Percentiles rank a stretch among this genome's conserved stretches.
Conservation (phyloP, 768 basidiomycete genomes). For the Rhizopogon roseolus region DNA sequence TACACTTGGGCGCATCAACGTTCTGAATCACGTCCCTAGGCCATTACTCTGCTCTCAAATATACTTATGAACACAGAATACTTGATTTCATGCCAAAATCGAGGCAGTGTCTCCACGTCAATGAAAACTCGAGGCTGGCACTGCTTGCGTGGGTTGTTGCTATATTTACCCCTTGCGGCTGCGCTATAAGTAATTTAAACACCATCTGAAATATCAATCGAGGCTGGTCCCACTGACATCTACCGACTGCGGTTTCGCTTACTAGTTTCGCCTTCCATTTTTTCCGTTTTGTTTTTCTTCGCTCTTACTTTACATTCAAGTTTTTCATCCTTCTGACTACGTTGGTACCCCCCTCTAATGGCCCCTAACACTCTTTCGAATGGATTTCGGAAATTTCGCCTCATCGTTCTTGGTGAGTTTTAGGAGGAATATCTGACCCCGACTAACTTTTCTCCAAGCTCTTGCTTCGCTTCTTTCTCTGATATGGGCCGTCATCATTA, state of each 20-base stretch:
- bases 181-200: not conserved
- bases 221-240: constrained; percentile 6
- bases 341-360: constrained; percentile 11
- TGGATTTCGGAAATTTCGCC: constrained; percentile 29
- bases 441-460: constrained; percentile 14
- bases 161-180: constrained; percentile 3
- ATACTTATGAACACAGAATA: no score
- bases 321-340: constrained; percentile 1
- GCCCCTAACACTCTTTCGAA: constrained; percentile 22
- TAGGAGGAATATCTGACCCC: no score
- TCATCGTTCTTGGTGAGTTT: constrained; percentile 30
- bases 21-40: no score
- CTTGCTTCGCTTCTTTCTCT: constrained; percentile 28
- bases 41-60: no score
- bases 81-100: no score
- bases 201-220: not conserved
- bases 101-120: not conserved
- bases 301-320: constrained; percentile 1
- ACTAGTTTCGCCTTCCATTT: not conserved
- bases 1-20: no score
- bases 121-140: constrained; percentile 6
- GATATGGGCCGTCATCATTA: constrained; percentile 28
- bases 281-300: not conserved
- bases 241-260: constrained; percentile 9
- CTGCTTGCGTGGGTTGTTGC: constrained; percentile 1